Base-by-base conservation (phyloP, 1,284 basidiomycete genomes). In the Athelia psychrophila region DNA sequence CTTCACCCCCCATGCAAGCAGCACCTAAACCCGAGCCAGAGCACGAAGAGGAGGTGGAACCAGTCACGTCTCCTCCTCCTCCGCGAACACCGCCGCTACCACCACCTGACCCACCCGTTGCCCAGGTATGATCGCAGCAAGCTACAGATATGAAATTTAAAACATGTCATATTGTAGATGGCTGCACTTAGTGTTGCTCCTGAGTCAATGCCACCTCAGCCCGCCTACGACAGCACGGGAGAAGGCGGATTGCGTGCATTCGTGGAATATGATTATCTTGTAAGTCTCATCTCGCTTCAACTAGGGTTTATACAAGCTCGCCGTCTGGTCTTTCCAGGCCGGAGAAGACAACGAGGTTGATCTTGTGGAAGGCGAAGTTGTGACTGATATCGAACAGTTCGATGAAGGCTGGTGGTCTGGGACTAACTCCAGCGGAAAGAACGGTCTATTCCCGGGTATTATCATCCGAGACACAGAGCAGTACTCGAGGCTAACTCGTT, bases 341-440 rank as follows among this genome's bases (percentile, higher is more conserved):
- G 74, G 80, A 9, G 91, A 93, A 68, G 88, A 93, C 56, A 93
- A 94, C 63, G 94, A 97, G 65, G 84, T 96, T 71, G 69, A 71
- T 49, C 77, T 97, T 19, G 60, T 74, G 2, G 93, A 95, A 66
- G 94, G 92, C 48, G 91, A 95, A 64, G 69, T 86, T 33, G 84
- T 96, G 50, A 82, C 88, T 50, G 80, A 90, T 57, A 84, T 96
- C 46, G 91, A 95, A 60, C 71, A 80, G 63, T 60, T 84, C 36
- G 82, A 84, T 61, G 78, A 82, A 55, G 80, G 69, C 25, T 74
- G 72, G 83, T 85, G 83, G 83, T 72, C 68, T 46, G 81, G 81
- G 10, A 47, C 64, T 9, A 22, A 22, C 9, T 16, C 38, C 9
- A 22, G 38, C 16, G 38, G 38, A 22, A 74, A 79, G 63, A 63